Conservation (phyloP, 208 protist species). For the Acanthamoeba culbertsoni region DNA sequence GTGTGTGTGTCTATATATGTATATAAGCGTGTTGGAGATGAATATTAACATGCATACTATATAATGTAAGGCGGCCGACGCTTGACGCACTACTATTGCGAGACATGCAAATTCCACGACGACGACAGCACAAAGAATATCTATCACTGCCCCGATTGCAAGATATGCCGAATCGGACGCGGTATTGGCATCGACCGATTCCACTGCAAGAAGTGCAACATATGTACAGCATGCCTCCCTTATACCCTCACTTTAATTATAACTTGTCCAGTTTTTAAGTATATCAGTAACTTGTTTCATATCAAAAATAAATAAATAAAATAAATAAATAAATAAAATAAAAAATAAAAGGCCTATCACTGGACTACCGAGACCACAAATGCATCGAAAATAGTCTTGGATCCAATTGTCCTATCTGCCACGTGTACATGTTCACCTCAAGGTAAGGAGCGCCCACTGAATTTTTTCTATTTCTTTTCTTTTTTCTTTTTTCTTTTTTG, state of each 20-base stretch:
- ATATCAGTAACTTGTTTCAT: not conserved
- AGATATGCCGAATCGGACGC: constrained; percentile 64
- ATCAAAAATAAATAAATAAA: too few species aligned
- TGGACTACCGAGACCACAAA: constrained; percentile 46
- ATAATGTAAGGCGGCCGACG: not conserved
- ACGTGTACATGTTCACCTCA: constrained; percentile 73
- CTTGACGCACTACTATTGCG: constrained; percentile 67
- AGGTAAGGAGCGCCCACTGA: not conserved
- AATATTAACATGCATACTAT: too few species aligned
- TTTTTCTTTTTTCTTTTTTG: not conserved
- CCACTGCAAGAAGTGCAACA: constrained; percentile 70
- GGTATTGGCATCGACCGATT: constrained; percentile 65
- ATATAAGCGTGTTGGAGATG: too few species aligned
- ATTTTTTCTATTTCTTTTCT: not conserved
- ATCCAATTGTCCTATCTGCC: constrained; percentile 73
- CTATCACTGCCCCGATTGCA: constrained; percentile 69
- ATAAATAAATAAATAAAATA: too few species aligned
- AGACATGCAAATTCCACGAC: constrained; percentile 71
- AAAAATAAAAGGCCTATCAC: not conserved
- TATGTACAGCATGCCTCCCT: constrained; percentile 39
- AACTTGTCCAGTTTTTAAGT: not conserved
- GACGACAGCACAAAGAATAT: constrained; percentile 68
- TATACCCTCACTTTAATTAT: not conserved
- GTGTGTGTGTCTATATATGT: not conserved
- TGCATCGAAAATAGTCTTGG: constrained; percentile 71